A percentile compares a stretch with the other conserved stretches of the same genome.
Evolutionary conservation across 192 early-diverging fungal species (phyloP).

Genomic region (Backusella luteola): DNA sequence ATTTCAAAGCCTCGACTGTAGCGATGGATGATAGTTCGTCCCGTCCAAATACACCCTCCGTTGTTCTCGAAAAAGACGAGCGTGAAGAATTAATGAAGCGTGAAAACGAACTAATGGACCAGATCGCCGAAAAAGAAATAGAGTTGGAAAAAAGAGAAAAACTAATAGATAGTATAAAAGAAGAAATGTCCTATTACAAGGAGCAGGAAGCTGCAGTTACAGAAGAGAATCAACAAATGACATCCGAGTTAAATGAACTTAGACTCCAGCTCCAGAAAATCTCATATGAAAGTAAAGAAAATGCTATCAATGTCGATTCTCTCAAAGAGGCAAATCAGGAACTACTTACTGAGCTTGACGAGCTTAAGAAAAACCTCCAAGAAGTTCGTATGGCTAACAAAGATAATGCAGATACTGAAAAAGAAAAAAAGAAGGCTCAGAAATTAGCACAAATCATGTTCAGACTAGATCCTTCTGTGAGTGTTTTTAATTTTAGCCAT

Average conservation of each 20-base stretch:
- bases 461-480: slow-evolving; percentile 75
- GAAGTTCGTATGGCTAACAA: slow-evolving; percentile 57
- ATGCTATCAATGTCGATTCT: slow-evolving; percentile 83
- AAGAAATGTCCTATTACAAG: slow-evolving; percentile 76
- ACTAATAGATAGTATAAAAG: slow-evolving; percentile 62
- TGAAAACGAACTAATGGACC: slow-evolving; percentile 95
- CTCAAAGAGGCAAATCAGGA: slow-evolving; percentile 86
- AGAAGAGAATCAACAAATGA: slow-evolving; percentile 75
- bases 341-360: slow-evolving; percentile 71
- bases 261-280: slow-evolving; percentile 87
- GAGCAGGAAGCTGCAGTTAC: slow-evolving; percentile 54
- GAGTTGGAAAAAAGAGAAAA: slow-evolving; percentile 70
- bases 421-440: slow-evolving; percentile 78
- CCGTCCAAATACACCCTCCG: slow-evolving; percentile 74
- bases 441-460: slow-evolving; percentile 89
- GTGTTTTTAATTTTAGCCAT: slow-evolving; percentile 7
- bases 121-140: slow-evolving; percentile 88
- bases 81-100: slow-evolving; percentile 91
- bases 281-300: slow-evolving; percentile 87
- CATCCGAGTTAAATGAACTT: slow-evolving; percentile 70
- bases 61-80: slow-evolving; percentile 82
- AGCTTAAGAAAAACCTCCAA: slow-evolving; percentile 63
- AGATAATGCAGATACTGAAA: slow-evolving; percentile 59
- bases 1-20: slow-evolving; percentile 9
- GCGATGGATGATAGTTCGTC: slow-evolving; percentile 51